Conservation (phyloP, 148 eudicot species). For the Vaccinium myrtillus region DNA sequence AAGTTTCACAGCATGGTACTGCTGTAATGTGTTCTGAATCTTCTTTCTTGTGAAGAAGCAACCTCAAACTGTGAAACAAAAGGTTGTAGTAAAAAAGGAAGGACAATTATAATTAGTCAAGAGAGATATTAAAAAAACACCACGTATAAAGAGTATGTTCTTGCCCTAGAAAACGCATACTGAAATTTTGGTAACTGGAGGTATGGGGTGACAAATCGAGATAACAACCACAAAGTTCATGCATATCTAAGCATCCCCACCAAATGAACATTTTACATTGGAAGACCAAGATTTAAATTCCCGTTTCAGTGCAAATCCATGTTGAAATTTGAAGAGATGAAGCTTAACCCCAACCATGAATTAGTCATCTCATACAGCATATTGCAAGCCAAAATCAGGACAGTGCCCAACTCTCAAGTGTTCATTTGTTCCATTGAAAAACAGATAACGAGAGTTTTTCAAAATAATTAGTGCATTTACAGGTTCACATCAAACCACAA, state of each 20-base stretch:
- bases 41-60: conserved; percentile 77
- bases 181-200: neutral
- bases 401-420: neutral
- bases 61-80: conserved; percentile 69
- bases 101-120: neutral
- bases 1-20: conserved; percentile 28
- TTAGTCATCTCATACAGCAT: neutral
- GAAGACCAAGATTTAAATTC: neutral
- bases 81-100: neutral
- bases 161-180: neutral
- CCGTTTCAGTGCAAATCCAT: neutral
- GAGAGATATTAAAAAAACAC: neutral
- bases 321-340: neutral
- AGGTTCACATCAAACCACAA: neutral
- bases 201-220: neutral
- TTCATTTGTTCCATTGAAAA: neutral
- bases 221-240: neutral
- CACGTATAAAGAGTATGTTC: neutral
- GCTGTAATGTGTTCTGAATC: conserved; percentile 47
- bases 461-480: neutral
- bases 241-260: neutral
- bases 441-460: neutral
- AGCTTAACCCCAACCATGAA: neutral
- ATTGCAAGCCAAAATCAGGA: conserved; percentile 10
- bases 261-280: neutral